Evolutionary conservation across 2,329 filamentous ascomycete species (phyloP).

Genomic region (Pseudogymnoascus destructans): DNA sequence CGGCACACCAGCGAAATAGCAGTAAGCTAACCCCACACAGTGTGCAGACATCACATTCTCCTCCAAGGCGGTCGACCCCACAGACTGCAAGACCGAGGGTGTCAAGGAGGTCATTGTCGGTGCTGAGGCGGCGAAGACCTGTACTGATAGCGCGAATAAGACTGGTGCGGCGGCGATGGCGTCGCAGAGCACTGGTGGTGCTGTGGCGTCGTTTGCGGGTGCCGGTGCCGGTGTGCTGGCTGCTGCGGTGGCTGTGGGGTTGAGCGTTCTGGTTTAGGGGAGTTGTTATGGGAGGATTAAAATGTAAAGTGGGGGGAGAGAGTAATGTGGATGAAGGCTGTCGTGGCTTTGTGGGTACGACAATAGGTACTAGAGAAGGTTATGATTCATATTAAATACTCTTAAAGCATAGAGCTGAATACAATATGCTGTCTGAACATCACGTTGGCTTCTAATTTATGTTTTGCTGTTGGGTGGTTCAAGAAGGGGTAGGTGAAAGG

Average conservation of each 20-base stretch:
- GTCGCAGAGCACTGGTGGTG: neutral
- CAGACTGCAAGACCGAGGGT: conserved; percentile 45
- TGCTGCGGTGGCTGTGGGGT: neutral
- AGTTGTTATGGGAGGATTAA: neutral
- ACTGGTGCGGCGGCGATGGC: neutral
- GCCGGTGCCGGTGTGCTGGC: neutral
- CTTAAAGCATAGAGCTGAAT: neutral
- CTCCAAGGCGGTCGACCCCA: conserved; percentile 33
- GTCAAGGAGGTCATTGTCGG: conserved; percentile 32
- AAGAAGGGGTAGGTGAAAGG: no score
- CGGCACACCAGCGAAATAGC: neutral
- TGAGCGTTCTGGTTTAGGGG: neutral
- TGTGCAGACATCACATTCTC: conserved; percentile 64
- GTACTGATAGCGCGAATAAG: neutral
- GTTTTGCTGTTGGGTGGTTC: no score
- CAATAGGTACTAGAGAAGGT: neutral
- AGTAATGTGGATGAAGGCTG: neutral
- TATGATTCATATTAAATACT: neutral
- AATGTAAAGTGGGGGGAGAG: no score
- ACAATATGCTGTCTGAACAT: neutral
- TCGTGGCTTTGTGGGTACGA: neutral
- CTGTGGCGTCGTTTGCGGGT: neutral
- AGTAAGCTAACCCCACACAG: conserved; percentile 28
- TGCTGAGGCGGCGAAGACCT: conserved; percentile 13
- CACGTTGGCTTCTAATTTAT: no score